Conservation (phyloP, 2,329 filamentous ascomycete species). For the Hymenoscyphus fraxineus region DNA sequence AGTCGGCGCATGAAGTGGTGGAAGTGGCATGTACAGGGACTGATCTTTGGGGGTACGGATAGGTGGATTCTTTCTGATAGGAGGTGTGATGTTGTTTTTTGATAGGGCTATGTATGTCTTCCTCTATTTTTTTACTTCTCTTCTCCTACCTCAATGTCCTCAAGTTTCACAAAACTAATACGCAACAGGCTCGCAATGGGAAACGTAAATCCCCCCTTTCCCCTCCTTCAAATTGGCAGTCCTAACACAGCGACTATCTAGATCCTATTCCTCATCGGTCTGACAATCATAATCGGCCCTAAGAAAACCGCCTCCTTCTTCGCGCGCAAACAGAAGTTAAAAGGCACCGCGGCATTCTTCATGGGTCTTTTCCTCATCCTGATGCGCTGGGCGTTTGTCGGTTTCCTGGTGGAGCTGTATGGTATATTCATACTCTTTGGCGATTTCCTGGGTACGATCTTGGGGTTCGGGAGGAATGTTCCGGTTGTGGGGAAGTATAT, state of each 20-base stretch:
- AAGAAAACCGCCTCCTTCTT: constrained; percentile 93
- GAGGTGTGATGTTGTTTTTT: constrained; percentile 95
- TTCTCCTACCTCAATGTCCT: constrained; percentile 5
- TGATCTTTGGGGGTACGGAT: constrained; percentile 21
- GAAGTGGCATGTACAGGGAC: constrained; percentile 5
- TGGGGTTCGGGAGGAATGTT: constrained; percentile 77
- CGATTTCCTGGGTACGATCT: constrained; percentile 92
- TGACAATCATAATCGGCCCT: constrained; percentile 91
- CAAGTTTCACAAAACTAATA: constrained; percentile 6
- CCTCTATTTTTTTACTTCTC: background rate
- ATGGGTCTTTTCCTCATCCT: constrained; percentile 80
- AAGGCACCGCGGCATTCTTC: constrained; percentile 86
- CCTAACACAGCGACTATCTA: constrained; percentile 37
- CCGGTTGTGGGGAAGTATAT: constrained; percentile 87
- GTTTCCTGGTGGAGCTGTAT: constrained; percentile 87
- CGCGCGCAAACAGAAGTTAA: constrained; percentile 85
- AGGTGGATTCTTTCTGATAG: constrained; percentile 94
- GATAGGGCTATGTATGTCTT: constrained; percentile 81
- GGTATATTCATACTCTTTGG: constrained; percentile 92
- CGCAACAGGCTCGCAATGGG: constrained; percentile 86
- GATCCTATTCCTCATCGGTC: constrained; percentile 96
- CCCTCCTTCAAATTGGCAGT: constrained; percentile 14
- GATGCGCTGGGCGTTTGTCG: constrained; percentile 83
- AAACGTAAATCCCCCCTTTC: constrained; percentile 46
- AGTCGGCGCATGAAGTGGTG: constrained; percentile 13